These are phyloP conservation scores for Lodderomyces beijingensis DNA, from an alignment of 1,139 yeast species.

Conservation along the genomic window DNA sequence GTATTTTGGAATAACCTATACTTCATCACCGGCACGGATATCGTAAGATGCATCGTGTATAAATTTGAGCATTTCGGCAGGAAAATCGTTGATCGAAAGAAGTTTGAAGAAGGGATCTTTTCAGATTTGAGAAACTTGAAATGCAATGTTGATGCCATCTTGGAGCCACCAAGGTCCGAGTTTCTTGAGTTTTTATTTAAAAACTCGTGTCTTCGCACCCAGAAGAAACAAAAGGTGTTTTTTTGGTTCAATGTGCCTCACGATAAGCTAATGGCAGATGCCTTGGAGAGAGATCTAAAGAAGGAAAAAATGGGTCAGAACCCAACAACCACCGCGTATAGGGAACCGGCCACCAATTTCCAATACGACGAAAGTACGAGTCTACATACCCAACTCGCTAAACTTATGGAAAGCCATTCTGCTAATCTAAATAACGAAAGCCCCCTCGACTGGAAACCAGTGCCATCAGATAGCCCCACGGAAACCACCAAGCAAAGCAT, in stretches of 20 bases:
- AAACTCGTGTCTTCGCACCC: slow-evolving; percentile 86
- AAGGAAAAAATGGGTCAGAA: slow-evolving; percentile 58
- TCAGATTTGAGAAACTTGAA: slow-evolving; percentile 85
- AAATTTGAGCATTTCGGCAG: slow-evolving; percentile 90
- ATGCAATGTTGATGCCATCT: slow-evolving; percentile 81
- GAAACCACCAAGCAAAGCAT: not conserved
- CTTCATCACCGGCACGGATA: slow-evolving; percentile 93
- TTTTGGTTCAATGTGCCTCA: slow-evolving; percentile 97
- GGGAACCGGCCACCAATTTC: slow-evolving; percentile 64
- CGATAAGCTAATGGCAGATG: slow-evolving; percentile 89
- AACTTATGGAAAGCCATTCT: slow-evolving; percentile 33
- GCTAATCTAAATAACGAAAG: not conserved
- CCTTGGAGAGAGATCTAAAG: slow-evolving; percentile 86
- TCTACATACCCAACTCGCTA: slow-evolving; percentile 45
- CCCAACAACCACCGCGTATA: slow-evolving; percentile 56
- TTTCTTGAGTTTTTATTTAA: slow-evolving; percentile 81
- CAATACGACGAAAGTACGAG: slow-evolving; percentile 46
- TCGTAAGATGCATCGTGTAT: slow-evolving; percentile 85
- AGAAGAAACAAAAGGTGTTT: slow-evolving; percentile 94
- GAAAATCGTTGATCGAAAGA: slow-evolving; percentile 76
- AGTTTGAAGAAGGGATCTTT: slow-evolving; percentile 95
- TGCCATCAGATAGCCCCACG: not conserved
- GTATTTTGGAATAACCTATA: slow-evolving; percentile 89
- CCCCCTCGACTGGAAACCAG: too few species aligned
- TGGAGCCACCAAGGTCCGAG: slow-evolving; percentile 84